phyloP scores from a whole-genome alignment of 139 green algal genomes.

The Desmodesmus armatus region DNA sequence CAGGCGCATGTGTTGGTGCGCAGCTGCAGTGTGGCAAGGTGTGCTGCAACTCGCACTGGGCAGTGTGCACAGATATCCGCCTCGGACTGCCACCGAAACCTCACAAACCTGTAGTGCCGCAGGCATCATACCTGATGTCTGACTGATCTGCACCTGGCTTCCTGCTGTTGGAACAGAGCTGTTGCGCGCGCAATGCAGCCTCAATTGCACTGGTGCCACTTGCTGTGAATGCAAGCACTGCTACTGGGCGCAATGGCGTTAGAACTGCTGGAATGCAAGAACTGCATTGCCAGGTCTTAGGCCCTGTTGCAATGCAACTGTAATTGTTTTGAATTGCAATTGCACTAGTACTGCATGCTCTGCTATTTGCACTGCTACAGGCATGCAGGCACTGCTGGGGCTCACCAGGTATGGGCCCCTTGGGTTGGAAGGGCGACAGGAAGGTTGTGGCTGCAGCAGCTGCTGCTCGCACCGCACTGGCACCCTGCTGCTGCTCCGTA shows the following conservation, averaged over 20 bases:
- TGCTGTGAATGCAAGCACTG: not conserved
- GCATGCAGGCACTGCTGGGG: not conserved
- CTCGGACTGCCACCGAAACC: too few species aligned
- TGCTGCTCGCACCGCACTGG: not conserved
- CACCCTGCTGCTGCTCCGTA: constrained; percentile 28
- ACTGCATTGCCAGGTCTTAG: too few species aligned
- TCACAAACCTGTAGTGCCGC: too few species aligned
- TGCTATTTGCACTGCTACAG: not conserved
- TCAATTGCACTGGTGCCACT: too few species aligned
- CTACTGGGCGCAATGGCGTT: too few species aligned
- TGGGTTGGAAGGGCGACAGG: not conserved
- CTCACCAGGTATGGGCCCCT: constrained; percentile 4
- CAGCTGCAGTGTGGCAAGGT: not conserved
- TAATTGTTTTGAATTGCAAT: too few species aligned
- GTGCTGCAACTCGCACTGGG: not conserved
- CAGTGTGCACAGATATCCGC: not conserved
- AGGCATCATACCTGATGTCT: too few species aligned
- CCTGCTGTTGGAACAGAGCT: too few species aligned
- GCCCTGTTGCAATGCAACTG: too few species aligned
- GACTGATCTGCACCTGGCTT: too few species aligned
- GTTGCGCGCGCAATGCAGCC: too few species aligned
- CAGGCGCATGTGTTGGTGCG: not conserved
- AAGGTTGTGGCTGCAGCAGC: constrained; percentile 1
- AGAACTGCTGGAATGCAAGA: not conserved
- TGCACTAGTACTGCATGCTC: too few species aligned